These are phyloP conservation scores for Aspergillus hiratsukae DNA, from an alignment of 2,329 filamentous ascomycete species.

Conservation along the genomic window DNA sequence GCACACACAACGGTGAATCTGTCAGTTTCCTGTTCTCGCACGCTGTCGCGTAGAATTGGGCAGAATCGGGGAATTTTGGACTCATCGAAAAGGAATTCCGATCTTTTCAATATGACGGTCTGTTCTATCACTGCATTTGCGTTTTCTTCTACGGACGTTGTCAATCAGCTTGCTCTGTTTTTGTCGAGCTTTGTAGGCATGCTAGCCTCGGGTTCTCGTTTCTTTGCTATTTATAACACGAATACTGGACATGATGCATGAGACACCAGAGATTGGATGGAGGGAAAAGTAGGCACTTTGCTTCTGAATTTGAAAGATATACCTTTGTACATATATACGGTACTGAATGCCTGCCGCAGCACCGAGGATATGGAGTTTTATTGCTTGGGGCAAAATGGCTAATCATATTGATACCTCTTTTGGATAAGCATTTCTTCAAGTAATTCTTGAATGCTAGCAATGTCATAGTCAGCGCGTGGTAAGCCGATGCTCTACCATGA, in stretches of 20 bases:
- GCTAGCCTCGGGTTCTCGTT: background rate
- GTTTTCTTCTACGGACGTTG: constrained; percentile 7
- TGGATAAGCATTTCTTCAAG: background rate
- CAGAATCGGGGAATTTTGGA: constrained; percentile 4
- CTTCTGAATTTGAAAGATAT: constrained; percentile 1
- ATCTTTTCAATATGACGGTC: constrained; percentile 10
- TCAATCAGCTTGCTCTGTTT: constrained; percentile 4
- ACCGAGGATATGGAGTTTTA: background rate
- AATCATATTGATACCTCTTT: background rate
- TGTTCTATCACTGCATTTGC: constrained; percentile 1
- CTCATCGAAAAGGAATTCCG: background rate
- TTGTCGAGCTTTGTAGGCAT: constrained; percentile 5
- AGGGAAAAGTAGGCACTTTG: constrained; percentile 4
- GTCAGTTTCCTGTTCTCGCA: constrained; percentile 50
- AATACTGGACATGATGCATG: constrained; percentile 10
- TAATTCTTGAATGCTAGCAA: background rate
- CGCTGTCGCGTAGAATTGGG: constrained; percentile 33
- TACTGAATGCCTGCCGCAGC: constrained; percentile 1
- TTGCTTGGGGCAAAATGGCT: background rate
- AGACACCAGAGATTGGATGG: constrained; percentile 4
- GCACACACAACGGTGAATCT: constrained; percentile 50
- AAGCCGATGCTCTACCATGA: background rate
- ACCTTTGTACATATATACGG: constrained; percentile 8
- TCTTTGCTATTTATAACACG: constrained; percentile 1
- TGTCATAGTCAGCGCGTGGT: background rate